Base-by-base conservation (phyloP, 139 green algal species). In the Chlamydomonas eustigma region DNA sequence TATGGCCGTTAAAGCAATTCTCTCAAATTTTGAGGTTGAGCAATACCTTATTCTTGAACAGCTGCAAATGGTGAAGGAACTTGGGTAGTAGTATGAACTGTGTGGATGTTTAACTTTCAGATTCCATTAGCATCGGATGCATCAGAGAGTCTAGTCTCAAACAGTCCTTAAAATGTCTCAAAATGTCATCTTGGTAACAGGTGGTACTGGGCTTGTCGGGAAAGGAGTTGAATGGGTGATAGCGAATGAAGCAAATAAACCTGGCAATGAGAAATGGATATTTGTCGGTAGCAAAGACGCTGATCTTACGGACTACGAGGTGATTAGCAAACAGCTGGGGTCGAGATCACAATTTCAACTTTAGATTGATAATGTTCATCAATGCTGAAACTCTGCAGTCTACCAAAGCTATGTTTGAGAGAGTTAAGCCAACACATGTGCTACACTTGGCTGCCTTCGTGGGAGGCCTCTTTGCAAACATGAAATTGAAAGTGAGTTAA, bases 381-480 rank as follows among this genome's bases (percentile, higher is more conserved):
- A 18, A 58, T 12, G 44, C 44, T 18, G 44, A 58, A 58, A 58
- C 18, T 58, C 18, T 58, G 44, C 44, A 79, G 39, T 78, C 76
- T 22, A 76, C 74, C 22, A 78, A 77, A 12, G 79, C 74, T 6
- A 28, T 90, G 6, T 90, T 90, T 71, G 80, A 86, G 18, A 74
- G 76, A 37, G 75, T 81, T 4, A 80, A 83, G 63, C 85, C 85
- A 18, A 90, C 85, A 12, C 75, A 85, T 31, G 80, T 90, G 37
- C 73, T 90, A 34, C 85, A 90, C 64, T 74, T 90, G 38, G 85
- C 85, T 4, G 85, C 85, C 0, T 37, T 78, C 34, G 85, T 89
- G 24, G 85, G 85, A 1, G 85, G 85, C 2, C 39, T 90, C 22
- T 90, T 90, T 79, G 78, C 75, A 33, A 90, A 90, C 73, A 90